Percentiles rank a stretch among this genome's conserved stretches.
These are phyloP conservation scores for Saccharomyces paradoxus DNA, from an alignment of 805 yeast genomes.

Conservation along the genomic window DNA sequence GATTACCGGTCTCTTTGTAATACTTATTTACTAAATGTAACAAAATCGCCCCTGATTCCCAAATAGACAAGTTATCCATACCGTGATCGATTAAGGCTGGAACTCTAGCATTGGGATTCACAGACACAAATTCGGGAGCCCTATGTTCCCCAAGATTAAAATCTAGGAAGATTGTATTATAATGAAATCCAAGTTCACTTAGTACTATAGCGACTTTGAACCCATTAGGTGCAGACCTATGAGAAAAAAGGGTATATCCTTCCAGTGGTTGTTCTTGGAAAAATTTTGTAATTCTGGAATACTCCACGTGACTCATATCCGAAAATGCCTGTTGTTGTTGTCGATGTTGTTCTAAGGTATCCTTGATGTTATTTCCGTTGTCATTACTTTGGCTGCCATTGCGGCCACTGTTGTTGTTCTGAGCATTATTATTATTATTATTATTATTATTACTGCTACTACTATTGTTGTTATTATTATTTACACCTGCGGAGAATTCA, in stretches of 20 bases:
- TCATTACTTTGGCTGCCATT: conserved; percentile 3
- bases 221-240: conserved; percentile 90
- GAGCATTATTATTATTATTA: conserved; percentile 4
- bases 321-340: conserved; percentile 26
- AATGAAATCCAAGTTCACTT: conserved; percentile 71
- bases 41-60: conserved; percentile 94
- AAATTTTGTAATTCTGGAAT: conserved; percentile 57
- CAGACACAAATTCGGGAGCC: conserved; percentile 86
- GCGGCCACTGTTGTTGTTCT: conserved; percentile 11
- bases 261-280: conserved; percentile 68
- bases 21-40: conserved; percentile 69
- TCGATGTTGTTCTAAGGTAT: conserved; percentile 18
- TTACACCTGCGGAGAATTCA: conserved; percentile 9
- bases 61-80: conserved; percentile 67
- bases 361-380: conserved; percentile 2
- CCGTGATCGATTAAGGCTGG: conserved; percentile 90
- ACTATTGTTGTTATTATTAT: conserved; percentile 1
- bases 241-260: conserved; percentile 78
- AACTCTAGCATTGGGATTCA: conserved; percentile 92
- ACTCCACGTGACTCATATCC: conserved; percentile 34
- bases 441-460: not conserved
- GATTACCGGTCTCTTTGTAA: conserved; percentile 54
- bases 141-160: conserved; percentile 85
- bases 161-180: conserved; percentile 76
- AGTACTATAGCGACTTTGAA: conserved; percentile 89